Conservation (phyloP, 2,329 filamentous ascomycete species). For the Lithohypha guttulata region DNA sequence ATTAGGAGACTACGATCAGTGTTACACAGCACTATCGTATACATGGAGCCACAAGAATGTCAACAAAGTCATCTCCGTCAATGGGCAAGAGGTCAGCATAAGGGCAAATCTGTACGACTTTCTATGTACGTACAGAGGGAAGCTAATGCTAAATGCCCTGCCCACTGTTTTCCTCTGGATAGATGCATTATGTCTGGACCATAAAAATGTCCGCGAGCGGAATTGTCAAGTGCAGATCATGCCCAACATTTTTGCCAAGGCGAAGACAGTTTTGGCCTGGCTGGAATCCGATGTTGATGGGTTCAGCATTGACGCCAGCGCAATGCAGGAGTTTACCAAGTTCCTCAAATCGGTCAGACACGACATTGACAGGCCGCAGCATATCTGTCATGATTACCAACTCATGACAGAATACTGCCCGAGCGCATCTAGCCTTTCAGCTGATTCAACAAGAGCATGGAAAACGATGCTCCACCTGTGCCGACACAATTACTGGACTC, state of each 20-base stretch:
- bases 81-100: neutral
- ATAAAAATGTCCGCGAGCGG: conserved; percentile 17
- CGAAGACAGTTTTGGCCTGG: conserved; percentile 21
- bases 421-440: neutral
- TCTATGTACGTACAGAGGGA: conserved; percentile 1
- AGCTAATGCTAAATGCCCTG: conserved; percentile 1
- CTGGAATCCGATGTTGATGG: conserved; percentile 10
- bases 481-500: conserved; percentile 6
- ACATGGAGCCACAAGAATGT: conserved; percentile 3
- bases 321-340: neutral
- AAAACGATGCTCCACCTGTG: conserved; percentile 2
- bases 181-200: conserved; percentile 22
- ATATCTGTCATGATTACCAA: neutral
- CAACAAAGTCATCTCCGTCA: conserved; percentile 3
- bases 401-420: conserved; percentile 1
- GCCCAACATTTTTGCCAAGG: conserved; percentile 18
- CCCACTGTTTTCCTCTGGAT: conserved; percentile 16
- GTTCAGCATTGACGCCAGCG: neutral
- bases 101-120: conserved; percentile 2
- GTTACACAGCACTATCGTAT: conserved; percentile 7
- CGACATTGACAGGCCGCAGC: conserved; percentile 1
- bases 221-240: conserved; percentile 21
- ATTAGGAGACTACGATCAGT: conserved; percentile 6
- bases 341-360: neutral
- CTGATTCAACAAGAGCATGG: neutral